Evolutionary conservation across 176 grass and related monocot species (phyloP).

Genomic region (Hordeum marinum): DNA sequence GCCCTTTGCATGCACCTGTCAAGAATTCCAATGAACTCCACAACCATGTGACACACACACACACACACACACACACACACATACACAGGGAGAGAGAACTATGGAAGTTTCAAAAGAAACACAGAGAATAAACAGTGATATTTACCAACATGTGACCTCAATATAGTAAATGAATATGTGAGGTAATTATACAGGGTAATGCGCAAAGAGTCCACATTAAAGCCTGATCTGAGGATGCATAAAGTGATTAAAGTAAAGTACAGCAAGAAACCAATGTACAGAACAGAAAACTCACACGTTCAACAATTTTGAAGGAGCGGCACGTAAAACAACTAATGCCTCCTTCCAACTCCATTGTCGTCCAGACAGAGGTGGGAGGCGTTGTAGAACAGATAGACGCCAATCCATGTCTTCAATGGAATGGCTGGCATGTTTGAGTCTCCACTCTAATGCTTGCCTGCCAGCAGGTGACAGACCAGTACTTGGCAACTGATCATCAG

Average conservation of each 20-base stretch:
- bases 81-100: not conserved
- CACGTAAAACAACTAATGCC: constrained; percentile 88
- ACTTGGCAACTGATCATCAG: constrained; percentile 50
- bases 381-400: constrained; percentile 81
- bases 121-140: constrained; percentile 8
- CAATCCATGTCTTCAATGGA: constrained; percentile 80
- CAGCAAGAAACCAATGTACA: constrained; percentile 16
- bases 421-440: constrained; percentile 64
- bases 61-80: not conserved
- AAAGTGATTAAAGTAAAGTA: constrained; percentile 17
- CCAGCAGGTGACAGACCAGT: constrained; percentile 45
- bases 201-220: not conserved
- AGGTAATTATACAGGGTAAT: not conserved
- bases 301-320: constrained; percentile 88
- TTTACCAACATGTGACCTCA: constrained; percentile 4
- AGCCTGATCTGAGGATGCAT: not conserved
- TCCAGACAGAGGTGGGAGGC: constrained; percentile 67
- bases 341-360: constrained; percentile 92
- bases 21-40: constrained; percentile 34
- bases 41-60: not conserved
- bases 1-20: constrained; percentile 87
- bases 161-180: not conserved
- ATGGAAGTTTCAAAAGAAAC: constrained; percentile 8
- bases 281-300: constrained; percentile 70
- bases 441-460: constrained; percentile 82